Evolutionary conservation across 495 filamentous ascomycete genomes (phyloP).

Genomic region (Penicillium riverlandense): DNA sequence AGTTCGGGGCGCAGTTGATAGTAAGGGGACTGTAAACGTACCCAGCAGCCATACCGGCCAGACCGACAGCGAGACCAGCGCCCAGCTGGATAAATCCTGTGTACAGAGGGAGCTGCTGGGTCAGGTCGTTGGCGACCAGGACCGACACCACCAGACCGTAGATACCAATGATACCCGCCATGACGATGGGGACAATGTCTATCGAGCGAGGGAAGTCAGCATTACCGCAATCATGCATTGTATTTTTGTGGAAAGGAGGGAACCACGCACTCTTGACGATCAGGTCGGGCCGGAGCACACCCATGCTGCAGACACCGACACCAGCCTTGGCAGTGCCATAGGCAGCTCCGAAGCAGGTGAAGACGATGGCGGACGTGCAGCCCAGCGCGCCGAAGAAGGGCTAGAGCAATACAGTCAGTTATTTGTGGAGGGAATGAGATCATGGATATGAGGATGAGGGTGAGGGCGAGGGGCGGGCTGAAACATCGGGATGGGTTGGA

Average conservation of each 20-base stretch:
- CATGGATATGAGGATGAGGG: not conserved
- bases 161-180: conserved; percentile 99
- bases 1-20: not conserved
- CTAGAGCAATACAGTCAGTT: conserved; percentile 40
- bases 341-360: conserved; percentile 96
- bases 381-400: conserved; percentile 99
- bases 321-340: conserved; percentile 99
- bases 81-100: conserved; percentile 96
- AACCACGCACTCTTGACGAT: conserved; percentile 91
- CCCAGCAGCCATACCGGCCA: conserved; percentile 95
- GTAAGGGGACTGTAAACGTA: conserved; percentile 24
- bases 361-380: conserved; percentile 96
- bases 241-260: no score
- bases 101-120: conserved; percentile 77
- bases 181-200: conserved; percentile 99
- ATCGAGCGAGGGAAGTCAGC: not conserved
- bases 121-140: conserved; percentile 86
- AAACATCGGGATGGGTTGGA: conserved; percentile 7
- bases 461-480: conserved; percentile 6
- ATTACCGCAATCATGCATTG: conserved; percentile 8
- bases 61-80: conserved; percentile 91
- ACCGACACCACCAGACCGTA: conserved; percentile 99
- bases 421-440: conserved; percentile 4
- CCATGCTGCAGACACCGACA: conserved; percentile 97
- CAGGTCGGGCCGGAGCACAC: conserved; percentile 93